Evolutionary conservation across 306 rosid genomes (phyloP).

Genomic region (Cajanus cajan): DNA sequence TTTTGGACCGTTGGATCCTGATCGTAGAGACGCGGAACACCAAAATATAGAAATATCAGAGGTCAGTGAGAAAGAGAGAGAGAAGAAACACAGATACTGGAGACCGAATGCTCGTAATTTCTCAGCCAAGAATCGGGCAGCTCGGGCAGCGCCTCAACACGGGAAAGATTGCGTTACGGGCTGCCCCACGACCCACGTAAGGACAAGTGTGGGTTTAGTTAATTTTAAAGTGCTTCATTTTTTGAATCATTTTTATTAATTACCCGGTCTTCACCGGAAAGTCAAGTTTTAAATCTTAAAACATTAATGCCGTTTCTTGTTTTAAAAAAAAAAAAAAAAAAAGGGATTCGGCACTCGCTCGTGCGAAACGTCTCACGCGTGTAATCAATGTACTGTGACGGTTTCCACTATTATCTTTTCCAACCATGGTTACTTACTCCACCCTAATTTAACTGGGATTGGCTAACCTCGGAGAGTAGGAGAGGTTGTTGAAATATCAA

Average conservation of each 20-base stretch:
- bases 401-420: neutral
- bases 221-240: conserved; percentile 5
- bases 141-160: conserved; percentile 42
- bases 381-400: neutral
- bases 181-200: conserved; percentile 55
- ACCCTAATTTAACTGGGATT: conserved; percentile 24
- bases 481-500: conserved; percentile 31
- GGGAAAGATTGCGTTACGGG: conserved; percentile 22
- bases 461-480: conserved; percentile 2
- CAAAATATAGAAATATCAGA: conserved; percentile 63
- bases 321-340: neutral
- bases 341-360: neutral
- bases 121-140: conserved; percentile 62
- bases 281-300: conserved; percentile 28
- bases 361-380: conserved; percentile 32
- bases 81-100: conserved; percentile 45
- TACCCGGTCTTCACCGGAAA: conserved; percentile 35
- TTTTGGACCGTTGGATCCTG: conserved; percentile 69
- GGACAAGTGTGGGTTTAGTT: conserved; percentile 55
- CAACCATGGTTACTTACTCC: conserved; percentile 37
- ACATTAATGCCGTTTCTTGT: neutral
- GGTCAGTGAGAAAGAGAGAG: conserved; percentile 31
- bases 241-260: conserved; percentile 25
- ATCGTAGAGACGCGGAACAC: conserved; percentile 50
- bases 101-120: conserved; percentile 65